Evolutionary conservation across 345 rosid genomes (phyloP).

Genomic region (Eutrema japonicum): DNA sequence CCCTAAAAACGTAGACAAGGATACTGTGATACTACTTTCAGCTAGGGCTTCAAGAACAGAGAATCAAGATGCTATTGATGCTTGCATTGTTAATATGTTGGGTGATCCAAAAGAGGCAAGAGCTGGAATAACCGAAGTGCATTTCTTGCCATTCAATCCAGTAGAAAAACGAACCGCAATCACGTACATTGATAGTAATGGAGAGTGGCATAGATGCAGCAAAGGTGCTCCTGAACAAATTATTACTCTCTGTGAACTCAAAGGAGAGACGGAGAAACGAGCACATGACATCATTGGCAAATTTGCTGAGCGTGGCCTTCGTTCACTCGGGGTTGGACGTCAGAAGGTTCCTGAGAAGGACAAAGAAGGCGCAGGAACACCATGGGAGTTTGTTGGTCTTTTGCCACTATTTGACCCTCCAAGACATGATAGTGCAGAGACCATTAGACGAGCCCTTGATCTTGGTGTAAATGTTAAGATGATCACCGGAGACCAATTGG

Average conservation of each 20-base stretch:
- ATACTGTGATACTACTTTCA: slow-evolving; percentile 60
- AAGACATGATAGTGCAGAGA: slow-evolving; percentile 95
- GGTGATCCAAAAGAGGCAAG: slow-evolving; percentile 85
- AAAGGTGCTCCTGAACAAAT: slow-evolving; percentile 93
- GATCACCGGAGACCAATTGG: slow-evolving; percentile 94
- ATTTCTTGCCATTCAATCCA: slow-evolving; percentile 84
- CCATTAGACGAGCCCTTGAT: slow-evolving; percentile 78
- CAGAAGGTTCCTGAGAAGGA: slow-evolving; percentile 66
- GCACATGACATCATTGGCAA: slow-evolving; percentile 76
- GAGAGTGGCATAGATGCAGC: slow-evolving; percentile 77
- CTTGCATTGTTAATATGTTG: slow-evolving; percentile 89
- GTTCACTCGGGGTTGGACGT: slow-evolving; percentile 67
- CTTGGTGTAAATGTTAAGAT: slow-evolving; percentile 95
- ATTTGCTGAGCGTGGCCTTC: slow-evolving; percentile 85
- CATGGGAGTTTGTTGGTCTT: slow-evolving; percentile 88
- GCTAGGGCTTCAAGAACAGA: slow-evolving; percentile 93
- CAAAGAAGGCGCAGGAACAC: slow-evolving; percentile 68
- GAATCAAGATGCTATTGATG: slow-evolving; percentile 97
- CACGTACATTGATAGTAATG: slow-evolving; percentile 66
- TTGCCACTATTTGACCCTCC: slow-evolving; percentile 96
- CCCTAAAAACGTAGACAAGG: slow-evolving; percentile 50
- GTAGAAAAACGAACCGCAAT: slow-evolving; percentile 90
- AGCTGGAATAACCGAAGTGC: slow-evolving; percentile 73
- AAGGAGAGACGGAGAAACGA: slow-evolving; percentile 58
- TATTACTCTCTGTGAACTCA: slow-evolving; percentile 52